phyloP scores from a whole-genome alignment of 2,329 filamentous ascomycete species.

The Pyrenochaeta sp. region DNA sequence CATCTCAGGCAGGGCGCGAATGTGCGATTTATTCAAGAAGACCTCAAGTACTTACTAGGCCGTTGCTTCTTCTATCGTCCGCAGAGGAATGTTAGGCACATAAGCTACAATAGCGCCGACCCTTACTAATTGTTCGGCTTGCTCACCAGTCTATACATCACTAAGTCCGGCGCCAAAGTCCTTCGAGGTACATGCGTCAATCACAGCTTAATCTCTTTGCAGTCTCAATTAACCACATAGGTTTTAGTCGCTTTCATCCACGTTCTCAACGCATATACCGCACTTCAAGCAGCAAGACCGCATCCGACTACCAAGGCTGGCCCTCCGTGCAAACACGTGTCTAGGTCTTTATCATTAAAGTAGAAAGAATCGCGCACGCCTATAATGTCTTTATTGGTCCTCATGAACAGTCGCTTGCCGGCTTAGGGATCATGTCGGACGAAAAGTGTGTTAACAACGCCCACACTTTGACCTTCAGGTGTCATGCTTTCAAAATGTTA shows the following conservation, averaged over 20 bases:
- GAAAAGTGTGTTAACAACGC: slow-evolving; percentile 83
- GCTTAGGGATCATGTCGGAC: slow-evolving; percentile 59
- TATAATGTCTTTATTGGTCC: slow-evolving; percentile 82
- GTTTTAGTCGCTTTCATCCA: slow-evolving; percentile 73
- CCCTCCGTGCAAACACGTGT: slow-evolving; percentile 62
- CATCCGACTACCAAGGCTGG: slow-evolving; percentile 79
- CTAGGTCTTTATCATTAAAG: slow-evolving; percentile 54
- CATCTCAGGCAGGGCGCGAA: slow-evolving; percentile 80
- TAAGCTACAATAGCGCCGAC: slow-evolving; percentile 76
- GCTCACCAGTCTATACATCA: slow-evolving; percentile 66
- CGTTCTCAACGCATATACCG: slow-evolving; percentile 76
- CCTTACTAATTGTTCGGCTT: slow-evolving; percentile 65
- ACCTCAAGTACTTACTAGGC: slow-evolving; percentile 65
- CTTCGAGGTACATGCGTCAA: slow-evolving; percentile 67
- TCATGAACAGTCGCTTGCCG: slow-evolving; percentile 66
- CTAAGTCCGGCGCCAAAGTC: slow-evolving; percentile 68
- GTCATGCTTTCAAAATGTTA: slow-evolving; percentile 76
- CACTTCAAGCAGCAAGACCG: slow-evolving; percentile 78
- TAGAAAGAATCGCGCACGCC: slow-evolving; percentile 77
- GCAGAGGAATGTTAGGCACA: slow-evolving; percentile 76
- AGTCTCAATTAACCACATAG: slow-evolving; percentile 80
- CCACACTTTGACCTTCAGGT: slow-evolving; percentile 75
- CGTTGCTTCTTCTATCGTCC: slow-evolving; percentile 67
- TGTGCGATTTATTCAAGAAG: slow-evolving; percentile 59
- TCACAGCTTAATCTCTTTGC: slow-evolving; percentile 71